phyloP scores from a whole-genome alignment of 2,329 filamentous ascomycete genomes.

The Stagonosporopsis tanaceti region DNA sequence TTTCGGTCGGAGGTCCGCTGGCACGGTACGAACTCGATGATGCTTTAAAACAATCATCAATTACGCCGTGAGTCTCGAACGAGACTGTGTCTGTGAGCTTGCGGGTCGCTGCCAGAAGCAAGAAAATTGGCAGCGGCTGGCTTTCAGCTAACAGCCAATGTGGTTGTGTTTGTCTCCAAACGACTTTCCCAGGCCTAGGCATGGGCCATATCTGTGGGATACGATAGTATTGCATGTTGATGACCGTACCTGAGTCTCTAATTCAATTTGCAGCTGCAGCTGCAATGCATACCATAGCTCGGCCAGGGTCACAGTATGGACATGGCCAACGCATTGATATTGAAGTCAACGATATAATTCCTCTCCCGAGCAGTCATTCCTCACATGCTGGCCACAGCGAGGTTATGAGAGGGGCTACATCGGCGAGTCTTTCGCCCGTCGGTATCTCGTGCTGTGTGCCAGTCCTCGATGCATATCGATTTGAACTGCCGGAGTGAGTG shows the following conservation, averaged over 20 bases:
- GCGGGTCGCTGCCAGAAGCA: not conserved
- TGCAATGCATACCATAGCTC: not conserved
- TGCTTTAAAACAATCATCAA: not conserved
- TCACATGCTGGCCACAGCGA: not conserved
- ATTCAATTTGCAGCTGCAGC: not conserved
- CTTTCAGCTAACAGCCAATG: too few relatives aligned
- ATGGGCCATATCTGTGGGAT: not conserved
- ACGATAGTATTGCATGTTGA: not conserved
- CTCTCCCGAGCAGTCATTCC: too few relatives aligned
- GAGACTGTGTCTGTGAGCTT: not conserved
- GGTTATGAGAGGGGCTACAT: not conserved
- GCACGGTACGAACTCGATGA: not conserved
- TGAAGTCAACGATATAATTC: too few relatives aligned
- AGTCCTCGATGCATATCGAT: not conserved
- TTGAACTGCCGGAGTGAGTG: not conserved
- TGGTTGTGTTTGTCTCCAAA: too few relatives aligned
- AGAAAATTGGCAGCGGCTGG: too few relatives aligned
- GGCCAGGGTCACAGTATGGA: not conserved
- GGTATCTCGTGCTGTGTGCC: not conserved
- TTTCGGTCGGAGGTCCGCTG: not conserved
- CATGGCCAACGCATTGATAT: too few relatives aligned
- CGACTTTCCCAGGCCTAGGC: too few relatives aligned
- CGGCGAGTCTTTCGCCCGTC: too few relatives aligned
- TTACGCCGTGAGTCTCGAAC: not conserved
- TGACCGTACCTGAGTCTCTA: not conserved